phyloP scores from a whole-genome alignment of 1,139 yeast genomes.

The Maudiozyma humilis region DNA sequence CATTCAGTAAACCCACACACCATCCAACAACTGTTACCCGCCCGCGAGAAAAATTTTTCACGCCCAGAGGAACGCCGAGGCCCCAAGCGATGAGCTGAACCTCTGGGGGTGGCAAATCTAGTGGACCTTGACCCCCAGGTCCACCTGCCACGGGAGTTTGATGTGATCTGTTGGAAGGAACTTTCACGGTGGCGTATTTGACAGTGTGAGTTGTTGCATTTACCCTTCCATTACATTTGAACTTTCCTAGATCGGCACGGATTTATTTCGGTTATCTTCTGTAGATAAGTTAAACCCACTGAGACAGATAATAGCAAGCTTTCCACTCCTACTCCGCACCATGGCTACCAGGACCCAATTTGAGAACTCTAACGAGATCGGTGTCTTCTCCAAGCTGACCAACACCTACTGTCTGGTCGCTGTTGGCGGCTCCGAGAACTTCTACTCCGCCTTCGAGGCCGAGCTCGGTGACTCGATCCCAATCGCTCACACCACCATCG shows the following conservation, averaged over 20 bases:
- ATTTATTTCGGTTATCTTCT: too few species aligned
- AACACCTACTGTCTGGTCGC: slow-evolving; percentile 95
- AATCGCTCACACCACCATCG: slow-evolving; percentile 92
- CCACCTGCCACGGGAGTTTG: too few species aligned
- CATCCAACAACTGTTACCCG: too few species aligned
- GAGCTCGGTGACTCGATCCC: slow-evolving; percentile 95
- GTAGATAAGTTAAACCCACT: background rate
- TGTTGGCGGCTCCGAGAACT: slow-evolving; percentile 96
- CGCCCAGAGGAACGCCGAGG: background rate
- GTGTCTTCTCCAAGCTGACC: slow-evolving; percentile 93
- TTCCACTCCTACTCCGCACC: background rate
- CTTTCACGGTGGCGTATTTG: too few species aligned
- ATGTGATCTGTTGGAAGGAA: too few species aligned
- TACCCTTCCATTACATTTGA: too few species aligned
- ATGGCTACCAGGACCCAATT: slow-evolving; percentile 64
- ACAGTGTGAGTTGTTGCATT: too few species aligned
- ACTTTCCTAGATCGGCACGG: too few species aligned
- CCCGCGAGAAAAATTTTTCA: background rate
- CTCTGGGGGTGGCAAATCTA: background rate
- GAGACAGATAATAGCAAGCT: background rate
- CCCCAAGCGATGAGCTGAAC: background rate
- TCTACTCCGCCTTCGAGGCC: slow-evolving; percentile 94
- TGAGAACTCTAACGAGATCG: slow-evolving; percentile 97
- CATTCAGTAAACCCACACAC: too few species aligned
- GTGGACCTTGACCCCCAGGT: background rate